These are phyloP conservation scores for Rhodotorula graminis DNA, from an alignment of 768 basidiomycete species.

Conservation along the genomic window DNA sequence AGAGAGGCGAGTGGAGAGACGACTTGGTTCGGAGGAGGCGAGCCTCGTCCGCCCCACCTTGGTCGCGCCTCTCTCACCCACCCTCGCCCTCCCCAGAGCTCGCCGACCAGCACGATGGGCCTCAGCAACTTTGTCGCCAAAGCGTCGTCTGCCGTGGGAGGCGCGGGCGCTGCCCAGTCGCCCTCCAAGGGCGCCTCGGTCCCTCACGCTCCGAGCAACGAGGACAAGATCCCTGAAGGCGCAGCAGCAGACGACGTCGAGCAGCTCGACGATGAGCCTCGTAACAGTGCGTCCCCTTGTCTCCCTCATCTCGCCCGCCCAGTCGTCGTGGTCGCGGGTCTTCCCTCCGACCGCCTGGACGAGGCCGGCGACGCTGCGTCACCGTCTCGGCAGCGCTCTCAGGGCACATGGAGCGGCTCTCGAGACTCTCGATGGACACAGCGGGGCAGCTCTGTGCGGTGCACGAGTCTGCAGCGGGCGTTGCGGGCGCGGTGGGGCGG, in stretches of 20 bases:
- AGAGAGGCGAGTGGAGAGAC: too few species aligned
- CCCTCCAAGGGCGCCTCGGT: background rate
- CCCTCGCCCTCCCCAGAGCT: too few species aligned
- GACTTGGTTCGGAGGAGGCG: too few species aligned
- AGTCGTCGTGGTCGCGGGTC: background rate
- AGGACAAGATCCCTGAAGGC: conserved; percentile 37
- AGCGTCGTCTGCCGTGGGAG: background rate
- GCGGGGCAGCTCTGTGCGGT: too few species aligned
- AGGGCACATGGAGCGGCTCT: too few species aligned
- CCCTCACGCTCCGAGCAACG: background rate
- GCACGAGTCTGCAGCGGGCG: too few species aligned
- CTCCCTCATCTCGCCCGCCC: background rate
- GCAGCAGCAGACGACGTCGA: conserved; percentile 30
- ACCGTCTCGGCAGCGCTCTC: background rate
- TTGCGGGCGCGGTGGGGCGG: too few species aligned
- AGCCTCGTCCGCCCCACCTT: too few species aligned
- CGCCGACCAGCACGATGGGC: conserved; percentile 7
- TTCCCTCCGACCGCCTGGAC: background rate
- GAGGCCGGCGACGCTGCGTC: background rate
- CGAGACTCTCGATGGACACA: too few species aligned
- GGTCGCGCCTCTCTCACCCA: background rate
- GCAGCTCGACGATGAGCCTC: conserved; percentile 40
- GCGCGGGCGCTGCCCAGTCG: background rate
- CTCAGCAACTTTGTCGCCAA: conserved; percentile 13
- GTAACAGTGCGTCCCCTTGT: conserved; percentile 26